Conservation (phyloP, 495 filamentous ascomycete genomes). For the Bryoglossum gracile region DNA sequence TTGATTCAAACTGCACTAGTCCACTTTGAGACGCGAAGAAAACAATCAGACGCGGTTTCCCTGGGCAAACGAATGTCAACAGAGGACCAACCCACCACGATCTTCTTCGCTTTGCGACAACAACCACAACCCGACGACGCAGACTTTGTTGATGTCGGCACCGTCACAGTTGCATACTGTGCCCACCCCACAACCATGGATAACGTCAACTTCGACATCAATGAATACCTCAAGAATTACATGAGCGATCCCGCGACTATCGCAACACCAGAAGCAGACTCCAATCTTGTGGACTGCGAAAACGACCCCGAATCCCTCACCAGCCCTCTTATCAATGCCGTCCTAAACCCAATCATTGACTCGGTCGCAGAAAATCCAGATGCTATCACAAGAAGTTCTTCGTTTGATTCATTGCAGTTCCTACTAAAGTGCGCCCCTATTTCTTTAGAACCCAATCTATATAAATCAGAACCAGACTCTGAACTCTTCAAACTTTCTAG, state of each 20-base stretch:
- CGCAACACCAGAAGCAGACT: conserved; percentile 79
- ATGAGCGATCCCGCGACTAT: conserved; percentile 82
- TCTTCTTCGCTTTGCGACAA: conserved; percentile 18
- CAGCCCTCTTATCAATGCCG: conserved; percentile 67
- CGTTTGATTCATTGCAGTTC: conserved; percentile 91
- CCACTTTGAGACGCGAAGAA: conserved; percentile 9
- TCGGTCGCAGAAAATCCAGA: conserved; percentile 87
- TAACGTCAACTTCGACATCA: conserved; percentile 80
- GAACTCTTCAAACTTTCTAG: conserved; percentile 63
- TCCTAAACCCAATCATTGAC: conserved; percentile 90
- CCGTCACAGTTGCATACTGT: conserved; percentile 22
- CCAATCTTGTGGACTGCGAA: conserved; percentile 83
- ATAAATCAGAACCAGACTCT: conserved; percentile 22
- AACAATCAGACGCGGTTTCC: conserved; percentile 19
- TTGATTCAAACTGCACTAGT: conserved; percentile 1
- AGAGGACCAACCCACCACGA: conserved; percentile 5
- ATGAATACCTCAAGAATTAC: conserved; percentile 90
- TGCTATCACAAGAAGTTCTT: conserved; percentile 64
- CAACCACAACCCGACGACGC: conserved; percentile 3
- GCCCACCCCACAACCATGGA: conserved; percentile 50
- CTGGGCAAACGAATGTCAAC: conserved; percentile 15
- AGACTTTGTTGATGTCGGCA: conserved; percentile 14
- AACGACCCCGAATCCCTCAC: conserved; percentile 80
- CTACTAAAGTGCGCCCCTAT: conserved; percentile 87
- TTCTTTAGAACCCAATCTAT: conserved; percentile 41